Evolutionary conservation across 768 basidiomycete genomes (phyloP).

Genomic region (Xanthoconium stramineum): DNA sequence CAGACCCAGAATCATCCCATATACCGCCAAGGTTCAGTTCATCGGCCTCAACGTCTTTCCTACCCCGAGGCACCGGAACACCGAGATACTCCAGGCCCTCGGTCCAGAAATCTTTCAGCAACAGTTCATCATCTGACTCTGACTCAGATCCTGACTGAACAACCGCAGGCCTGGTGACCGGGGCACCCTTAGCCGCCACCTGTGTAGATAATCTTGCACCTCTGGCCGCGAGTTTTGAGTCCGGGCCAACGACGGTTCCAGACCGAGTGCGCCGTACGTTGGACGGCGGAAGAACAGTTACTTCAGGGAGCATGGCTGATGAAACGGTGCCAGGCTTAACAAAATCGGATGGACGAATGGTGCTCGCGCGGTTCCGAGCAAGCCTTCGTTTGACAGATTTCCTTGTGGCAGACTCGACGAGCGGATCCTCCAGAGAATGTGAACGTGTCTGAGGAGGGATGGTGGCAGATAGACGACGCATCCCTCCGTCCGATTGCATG

Average conservation of each 20-base stretch:
- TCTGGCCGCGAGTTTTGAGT: constrained; percentile 22
- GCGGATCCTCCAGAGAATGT: constrained; percentile 21
- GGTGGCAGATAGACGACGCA: background rate
- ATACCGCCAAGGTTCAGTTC: constrained; percentile 29
- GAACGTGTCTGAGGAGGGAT: constrained; percentile 11
- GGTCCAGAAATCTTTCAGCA: constrained; percentile 18
- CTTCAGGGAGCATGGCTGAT: background rate
- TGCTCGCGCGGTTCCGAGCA: constrained; percentile 44
- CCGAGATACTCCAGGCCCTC: constrained; percentile 25
- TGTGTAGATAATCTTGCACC: background rate
- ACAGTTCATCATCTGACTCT: constrained; percentile 26
- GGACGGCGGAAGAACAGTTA: background rate
- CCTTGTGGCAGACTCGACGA: constrained; percentile 7
- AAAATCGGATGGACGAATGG: constrained; percentile 50
- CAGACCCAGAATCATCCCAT: constrained; percentile 7
- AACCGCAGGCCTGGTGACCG: background rate
- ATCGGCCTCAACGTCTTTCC: constrained; percentile 12
- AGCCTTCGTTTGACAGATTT: constrained; percentile 4
- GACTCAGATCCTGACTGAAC: constrained; percentile 8
- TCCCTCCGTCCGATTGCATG: constrained; percentile 9
- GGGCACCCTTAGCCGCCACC: background rate
- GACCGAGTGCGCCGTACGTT: constrained; percentile 44
- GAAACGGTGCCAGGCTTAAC: constrained; percentile 11
- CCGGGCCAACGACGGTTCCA: constrained; percentile 42
- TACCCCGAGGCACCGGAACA: background rate